Evolutionary conservation across 768 basidiomycete genomes (phyloP).

Genomic region (Tephrocybe sp.): DNA sequence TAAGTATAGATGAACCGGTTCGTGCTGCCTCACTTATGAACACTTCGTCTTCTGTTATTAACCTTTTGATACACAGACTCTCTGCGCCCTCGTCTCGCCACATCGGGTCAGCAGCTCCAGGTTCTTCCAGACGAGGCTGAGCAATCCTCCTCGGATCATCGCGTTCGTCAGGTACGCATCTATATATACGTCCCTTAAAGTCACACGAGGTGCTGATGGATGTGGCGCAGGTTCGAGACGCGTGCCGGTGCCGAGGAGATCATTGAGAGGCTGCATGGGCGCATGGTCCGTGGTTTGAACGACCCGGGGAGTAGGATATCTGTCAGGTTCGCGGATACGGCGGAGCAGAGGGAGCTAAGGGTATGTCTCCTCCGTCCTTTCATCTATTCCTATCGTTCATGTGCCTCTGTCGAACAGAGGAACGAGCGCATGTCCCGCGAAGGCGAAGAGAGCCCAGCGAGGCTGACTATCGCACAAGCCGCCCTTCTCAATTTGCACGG

Average conservation of each 20-base stretch:
- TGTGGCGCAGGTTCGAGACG: conserved; percentile 59
- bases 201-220: neutral
- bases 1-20: conserved; percentile 69
- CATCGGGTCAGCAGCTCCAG: conserved; percentile 73
- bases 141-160: conserved; percentile 75
- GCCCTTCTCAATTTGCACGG: conserved; percentile 75
- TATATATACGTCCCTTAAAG: neutral
- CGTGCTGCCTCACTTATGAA: conserved; percentile 16
- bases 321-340: conserved; percentile 77
- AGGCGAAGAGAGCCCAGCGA: conserved; percentile 60
- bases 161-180: conserved; percentile 69
- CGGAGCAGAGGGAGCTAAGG: conserved; percentile 74
- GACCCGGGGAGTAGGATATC: conserved; percentile 77
- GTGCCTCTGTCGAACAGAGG: conserved; percentile 40
- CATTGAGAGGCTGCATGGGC: conserved; percentile 77
- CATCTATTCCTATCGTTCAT: neutral
- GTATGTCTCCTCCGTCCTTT: conserved; percentile 30
- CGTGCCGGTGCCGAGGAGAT: conserved; percentile 74
- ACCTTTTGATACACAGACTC: conserved; percentile 40
- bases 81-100: conserved; percentile 66
- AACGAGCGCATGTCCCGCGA: conserved; percentile 59
- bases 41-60: neutral
- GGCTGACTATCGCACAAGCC: conserved; percentile 77
- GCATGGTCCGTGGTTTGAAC: conserved; percentile 79
- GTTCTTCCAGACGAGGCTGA: conserved; percentile 78